phyloP scores from a whole-genome alignment of 176 grass and related monocot species.

The Carex myosuroides region DNA sequence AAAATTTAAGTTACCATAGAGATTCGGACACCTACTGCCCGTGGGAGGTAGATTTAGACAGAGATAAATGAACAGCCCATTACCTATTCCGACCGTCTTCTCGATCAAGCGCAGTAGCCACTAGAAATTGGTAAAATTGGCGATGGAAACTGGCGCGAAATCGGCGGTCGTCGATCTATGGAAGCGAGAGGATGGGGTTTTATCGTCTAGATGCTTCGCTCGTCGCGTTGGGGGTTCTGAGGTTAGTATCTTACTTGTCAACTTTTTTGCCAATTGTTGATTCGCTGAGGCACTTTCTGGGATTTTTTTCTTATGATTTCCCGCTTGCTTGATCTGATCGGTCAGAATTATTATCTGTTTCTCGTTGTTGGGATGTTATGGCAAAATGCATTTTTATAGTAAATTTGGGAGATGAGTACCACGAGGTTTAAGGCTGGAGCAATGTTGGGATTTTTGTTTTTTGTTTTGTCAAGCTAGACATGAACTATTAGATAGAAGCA shows the following conservation, averaged over 20 bases:
- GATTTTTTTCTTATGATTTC: neutral
- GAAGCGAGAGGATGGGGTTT: slow-evolving; percentile 57
- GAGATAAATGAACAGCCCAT: neutral
- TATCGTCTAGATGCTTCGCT: slow-evolving; percentile 50
- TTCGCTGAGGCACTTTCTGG: neutral
- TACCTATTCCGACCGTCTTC: neutral
- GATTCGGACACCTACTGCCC: neutral
- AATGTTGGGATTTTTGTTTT: neutral
- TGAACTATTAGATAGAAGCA: neutral
- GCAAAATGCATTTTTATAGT: neutral
- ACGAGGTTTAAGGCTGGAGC: neutral
- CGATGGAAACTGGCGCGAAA: neutral
- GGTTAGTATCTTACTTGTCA: slow-evolving; percentile 24
- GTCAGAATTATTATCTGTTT: neutral
- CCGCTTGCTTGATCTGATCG: neutral
- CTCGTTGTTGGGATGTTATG: neutral
- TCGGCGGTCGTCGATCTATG: slow-evolving; percentile 37
- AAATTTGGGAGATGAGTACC: neutral
- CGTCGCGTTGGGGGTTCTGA: slow-evolving; percentile 54
- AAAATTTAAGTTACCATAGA: too few relatives aligned
- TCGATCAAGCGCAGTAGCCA: neutral
- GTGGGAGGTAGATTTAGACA: neutral
- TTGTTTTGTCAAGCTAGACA: neutral
- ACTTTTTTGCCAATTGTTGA: neutral
- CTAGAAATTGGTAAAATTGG: neutral